Base-by-base conservation (phyloP, 2,329 filamentous ascomycete species). In the Aspergillus brasiliensis region DNA sequence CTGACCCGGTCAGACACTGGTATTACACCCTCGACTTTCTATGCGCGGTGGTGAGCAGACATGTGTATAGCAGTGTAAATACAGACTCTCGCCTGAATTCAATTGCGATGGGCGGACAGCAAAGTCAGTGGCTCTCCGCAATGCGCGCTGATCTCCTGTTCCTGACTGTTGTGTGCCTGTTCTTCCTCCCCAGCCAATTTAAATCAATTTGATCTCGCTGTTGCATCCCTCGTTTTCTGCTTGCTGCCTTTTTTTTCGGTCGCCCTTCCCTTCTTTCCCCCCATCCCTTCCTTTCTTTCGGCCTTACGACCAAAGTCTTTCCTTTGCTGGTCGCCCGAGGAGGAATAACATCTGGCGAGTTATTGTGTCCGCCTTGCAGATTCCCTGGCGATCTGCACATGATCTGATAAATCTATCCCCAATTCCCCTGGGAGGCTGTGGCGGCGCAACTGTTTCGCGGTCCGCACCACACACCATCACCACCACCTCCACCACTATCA, bases 341-440 rank as follows among this genome's bases (percentile, higher is more conserved):
- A 46, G 42, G 19, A 11, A 15, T n/a, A 28, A n/a, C 37, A 48
- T 53, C 31, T 34, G 31, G 31, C 31, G 31, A 34, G 1, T 57
- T 53, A n/a, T 53, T 34, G n/a, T 48, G 31, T 34, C 31, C 34
- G 44, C 34, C 48, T 44, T 62, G 52, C 53, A 53, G 52, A 42
- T 51, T 57, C 56, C 31, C 31, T 56, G 53, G 51, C 42, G 51
- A 31, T 54, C 40, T 42, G 23, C 42, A 51, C 37, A 56, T 59
- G 37, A 55, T 55, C 38, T 11, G 52, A 46, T 55, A 28, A 13
- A 25, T 34, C 31, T 34, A 34, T 52, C 19, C 19, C 19, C 38
- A 25, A 19, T 31, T 46, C 52, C 60, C 42, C 56, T 40, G 56
- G 34, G 31, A 57, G 60, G 49, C 52, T 11, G 57, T 48, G 51